Evolutionary conservation across 164 flowering plant genomes (phyloP).

Genomic region (Nymphaea thermarum): DNA sequence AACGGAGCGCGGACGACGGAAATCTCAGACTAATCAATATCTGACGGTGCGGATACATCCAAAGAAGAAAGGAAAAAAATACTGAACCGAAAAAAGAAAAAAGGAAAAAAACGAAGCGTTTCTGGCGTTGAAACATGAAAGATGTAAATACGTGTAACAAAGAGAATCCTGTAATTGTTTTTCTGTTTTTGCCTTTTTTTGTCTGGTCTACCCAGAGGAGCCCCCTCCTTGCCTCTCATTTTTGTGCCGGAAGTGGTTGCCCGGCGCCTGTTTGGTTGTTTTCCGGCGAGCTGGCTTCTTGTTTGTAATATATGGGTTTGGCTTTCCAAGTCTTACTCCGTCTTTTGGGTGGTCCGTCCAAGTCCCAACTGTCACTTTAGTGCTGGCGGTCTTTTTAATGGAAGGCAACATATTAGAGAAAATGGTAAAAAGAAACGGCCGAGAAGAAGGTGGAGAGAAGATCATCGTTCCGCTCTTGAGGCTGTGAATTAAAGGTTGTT

Average conservation of each 20-base stretch:
- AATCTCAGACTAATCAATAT: constrained; percentile 18
- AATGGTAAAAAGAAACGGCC: too few species aligned
- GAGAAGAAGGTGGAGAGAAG: too few species aligned
- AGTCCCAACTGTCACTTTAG: too few species aligned
- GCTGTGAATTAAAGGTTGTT: too few species aligned
- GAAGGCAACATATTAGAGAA: too few species aligned
- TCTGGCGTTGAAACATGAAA: not conserved
- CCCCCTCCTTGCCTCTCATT: not conserved
- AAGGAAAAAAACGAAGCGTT: not conserved
- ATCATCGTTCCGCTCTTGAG: too few species aligned
- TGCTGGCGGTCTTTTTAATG: too few species aligned
- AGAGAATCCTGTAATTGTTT: not conserved
- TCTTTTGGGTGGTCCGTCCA: not conserved
- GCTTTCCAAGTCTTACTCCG: not conserved
- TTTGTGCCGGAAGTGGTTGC: not conserved
- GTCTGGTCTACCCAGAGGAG: not conserved
- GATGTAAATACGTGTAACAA: not conserved
- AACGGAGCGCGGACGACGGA: constrained; percentile 36
- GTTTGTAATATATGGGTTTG: not conserved
- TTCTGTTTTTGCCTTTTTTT: not conserved
- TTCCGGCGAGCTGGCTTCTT: not conserved
- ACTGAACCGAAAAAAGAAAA: too few species aligned
- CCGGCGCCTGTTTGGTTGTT: too few species aligned
- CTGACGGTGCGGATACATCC: not conserved
- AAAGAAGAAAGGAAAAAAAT: not conserved